Percentiles rank a stretch among this genome's conserved stretches.
phyloP scores from a whole-genome alignment of 108 stramenopile species.

The Pseudonitzschia multiseries region DNA sequence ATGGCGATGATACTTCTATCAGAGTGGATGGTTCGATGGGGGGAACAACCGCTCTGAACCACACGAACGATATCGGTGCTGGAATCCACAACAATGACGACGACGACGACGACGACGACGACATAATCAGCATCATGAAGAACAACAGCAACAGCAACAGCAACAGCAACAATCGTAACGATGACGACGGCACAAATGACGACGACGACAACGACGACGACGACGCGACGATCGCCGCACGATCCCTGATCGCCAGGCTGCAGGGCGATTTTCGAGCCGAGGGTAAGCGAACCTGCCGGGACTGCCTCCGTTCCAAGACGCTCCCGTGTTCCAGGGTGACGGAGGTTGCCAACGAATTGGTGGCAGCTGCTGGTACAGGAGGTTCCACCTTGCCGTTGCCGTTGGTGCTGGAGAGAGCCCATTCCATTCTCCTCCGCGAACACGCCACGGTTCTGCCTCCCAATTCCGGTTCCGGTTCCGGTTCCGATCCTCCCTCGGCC shows the following conservation, averaged over 20 bases:
- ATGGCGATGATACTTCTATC: no score
- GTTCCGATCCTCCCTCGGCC: not conserved
- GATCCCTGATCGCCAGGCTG: not conserved
- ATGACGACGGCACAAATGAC: not conserved
- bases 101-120: no score
- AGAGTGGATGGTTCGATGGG: no score
- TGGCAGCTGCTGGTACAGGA: not conserved
- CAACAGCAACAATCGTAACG: not conserved
- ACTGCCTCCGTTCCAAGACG: conserved; percentile 17
- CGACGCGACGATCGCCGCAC: not conserved
- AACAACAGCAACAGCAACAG: no score
- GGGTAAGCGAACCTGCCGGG: conserved; percentile 13
- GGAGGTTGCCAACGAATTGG: conserved; percentile 5
- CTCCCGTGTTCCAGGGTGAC: conserved; percentile 6
- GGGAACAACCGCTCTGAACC: no score
- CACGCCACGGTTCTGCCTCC: not conserved
- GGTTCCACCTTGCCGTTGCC: not conserved
- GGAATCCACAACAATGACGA: no score
- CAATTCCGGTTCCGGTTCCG: not conserved
- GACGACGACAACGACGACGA: not conserved
- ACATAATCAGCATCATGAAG: no score
- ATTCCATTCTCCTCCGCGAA: conserved; percentile 7
- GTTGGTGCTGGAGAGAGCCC: not conserved
- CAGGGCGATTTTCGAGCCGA: conserved; percentile 6
- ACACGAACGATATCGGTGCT: no score